Conservation (phyloP, 176 grass and related monocot species). For the Luzula sylvatica region DNA sequence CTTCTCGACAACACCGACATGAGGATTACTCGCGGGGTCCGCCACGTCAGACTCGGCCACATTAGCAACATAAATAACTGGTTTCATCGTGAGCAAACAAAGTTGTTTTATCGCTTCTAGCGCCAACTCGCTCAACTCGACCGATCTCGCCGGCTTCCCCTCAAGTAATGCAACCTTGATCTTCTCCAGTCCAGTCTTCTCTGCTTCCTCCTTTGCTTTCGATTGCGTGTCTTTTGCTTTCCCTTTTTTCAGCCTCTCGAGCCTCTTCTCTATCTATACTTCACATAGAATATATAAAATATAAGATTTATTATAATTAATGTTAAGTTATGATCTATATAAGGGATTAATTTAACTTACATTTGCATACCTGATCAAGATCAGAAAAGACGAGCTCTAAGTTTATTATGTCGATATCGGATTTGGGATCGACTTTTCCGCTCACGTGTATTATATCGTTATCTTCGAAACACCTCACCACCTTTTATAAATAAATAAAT, state of each 20-base stretch:
- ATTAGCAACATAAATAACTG: constrained; percentile 97
- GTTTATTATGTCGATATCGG: constrained; percentile 98
- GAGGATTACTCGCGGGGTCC: constrained; percentile 56
- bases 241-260: constrained; percentile 94
- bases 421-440: constrained; percentile 86
- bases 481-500: constrained; percentile 35
- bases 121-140: constrained; percentile 72
- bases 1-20: constrained; percentile 64
- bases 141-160: constrained; percentile 84
- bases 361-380: constrained; percentile 79
- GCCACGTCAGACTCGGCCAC: constrained; percentile 91
- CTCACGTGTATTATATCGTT: constrained; percentile 94
- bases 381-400: constrained; percentile 86
- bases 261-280: constrained; percentile 91
- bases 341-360: constrained; percentile 13
- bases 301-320: background rate
- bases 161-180: constrained; percentile 61
- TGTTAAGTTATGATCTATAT: constrained; percentile 4
- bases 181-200: constrained; percentile 68
- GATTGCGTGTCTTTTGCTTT: constrained; percentile 85
- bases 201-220: constrained; percentile 87
- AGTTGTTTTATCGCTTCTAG: constrained; percentile 81
- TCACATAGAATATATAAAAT: constrained; percentile 8
- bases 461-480: constrained; percentile 96
- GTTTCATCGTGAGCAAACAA: constrained; percentile 92